These are phyloP conservation scores for Baeospora myosura DNA, from an alignment of 1,284 basidiomycete genomes.

Conservation along the genomic window DNA sequence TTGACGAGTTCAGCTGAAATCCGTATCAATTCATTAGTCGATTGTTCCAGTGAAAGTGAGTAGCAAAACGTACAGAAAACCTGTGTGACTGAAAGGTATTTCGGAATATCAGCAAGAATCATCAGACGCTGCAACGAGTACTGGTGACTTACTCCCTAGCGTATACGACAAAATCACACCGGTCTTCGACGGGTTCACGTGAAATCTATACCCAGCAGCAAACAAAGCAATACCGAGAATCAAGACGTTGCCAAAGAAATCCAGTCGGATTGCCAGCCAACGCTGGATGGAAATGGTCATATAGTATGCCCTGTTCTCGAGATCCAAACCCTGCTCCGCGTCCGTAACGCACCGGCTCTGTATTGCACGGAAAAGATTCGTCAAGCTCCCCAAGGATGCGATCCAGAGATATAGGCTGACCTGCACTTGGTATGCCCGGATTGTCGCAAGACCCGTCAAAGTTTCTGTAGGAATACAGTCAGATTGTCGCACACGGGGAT, in stretches of 20 bases:
- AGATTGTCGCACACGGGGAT: neutral
- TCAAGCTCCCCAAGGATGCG: neutral
- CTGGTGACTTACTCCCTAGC: constrained; percentile 40
- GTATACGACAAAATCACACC: constrained; percentile 63
- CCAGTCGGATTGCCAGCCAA: constrained; percentile 55
- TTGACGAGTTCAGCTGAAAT: constrained; percentile 46
- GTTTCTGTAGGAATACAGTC: constrained; percentile 24
- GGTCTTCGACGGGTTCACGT: constrained; percentile 37
- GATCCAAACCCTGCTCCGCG: constrained; percentile 57
- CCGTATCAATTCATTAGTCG: constrained; percentile 7
- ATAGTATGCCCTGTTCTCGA: constrained; percentile 74
- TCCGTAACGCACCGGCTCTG: constrained; percentile 39
- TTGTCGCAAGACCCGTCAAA: constrained; percentile 37
- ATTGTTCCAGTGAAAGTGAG: constrained; percentile 1
- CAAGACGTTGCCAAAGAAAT: constrained; percentile 66
- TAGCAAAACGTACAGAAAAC: constrained; percentile 38
- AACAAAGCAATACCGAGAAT: constrained; percentile 70
- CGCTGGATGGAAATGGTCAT: constrained; percentile 57
- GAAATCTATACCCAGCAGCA: constrained; percentile 40
- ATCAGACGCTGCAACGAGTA: neutral
- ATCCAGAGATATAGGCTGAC: constrained; percentile 17
- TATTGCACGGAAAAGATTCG: constrained; percentile 1
- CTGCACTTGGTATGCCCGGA: constrained; percentile 37
- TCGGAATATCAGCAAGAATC: constrained; percentile 5
- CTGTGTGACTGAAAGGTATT: constrained; percentile 38